phyloP scores from a whole-genome alignment of 306 rosid species.

The cucumber (Cucumis sativus) region DNA sequence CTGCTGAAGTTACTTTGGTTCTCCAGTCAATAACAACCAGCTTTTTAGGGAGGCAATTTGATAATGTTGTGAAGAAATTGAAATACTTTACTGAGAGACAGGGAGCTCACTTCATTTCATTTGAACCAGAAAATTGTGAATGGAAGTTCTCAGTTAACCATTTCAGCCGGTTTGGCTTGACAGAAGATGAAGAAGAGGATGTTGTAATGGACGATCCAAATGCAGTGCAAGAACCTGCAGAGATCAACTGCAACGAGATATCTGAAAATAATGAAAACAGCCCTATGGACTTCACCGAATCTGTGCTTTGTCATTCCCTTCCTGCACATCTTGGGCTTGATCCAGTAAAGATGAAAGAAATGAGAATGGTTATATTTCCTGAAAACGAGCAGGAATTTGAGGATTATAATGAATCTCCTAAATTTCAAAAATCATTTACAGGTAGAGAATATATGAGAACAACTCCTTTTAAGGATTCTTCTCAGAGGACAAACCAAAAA shows the following conservation, averaged over 20 bases:
- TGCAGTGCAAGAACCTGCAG: conserved; percentile 25
- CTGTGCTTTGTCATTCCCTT: conserved; percentile 76
- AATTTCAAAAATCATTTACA: conserved; percentile 24
- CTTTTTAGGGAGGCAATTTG: conserved; percentile 20
- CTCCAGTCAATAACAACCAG: conserved; percentile 24
- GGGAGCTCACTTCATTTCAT: conserved; percentile 67
- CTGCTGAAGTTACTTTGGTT: conserved; percentile 80
- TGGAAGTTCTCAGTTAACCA: conserved; percentile 80
- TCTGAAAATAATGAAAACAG: conserved; percentile 43
- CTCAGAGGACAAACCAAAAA: conserved; percentile 29
- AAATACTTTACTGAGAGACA: conserved; percentile 45
- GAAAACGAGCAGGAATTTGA: conserved; percentile 39
- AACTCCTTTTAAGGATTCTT: conserved; percentile 35
- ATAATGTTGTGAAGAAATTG: conserved; percentile 31
- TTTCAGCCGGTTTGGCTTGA: conserved; percentile 92
- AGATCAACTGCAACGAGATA: conserved; percentile 28
- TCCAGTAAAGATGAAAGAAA: conserved; percentile 80
- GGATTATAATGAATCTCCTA: conserved; percentile 19
- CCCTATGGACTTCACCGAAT: conserved; percentile 23
- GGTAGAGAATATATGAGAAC: conserved; percentile 40
- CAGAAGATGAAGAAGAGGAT: conserved; percentile 78
- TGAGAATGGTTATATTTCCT: conserved; percentile 83
- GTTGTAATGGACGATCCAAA: conserved; percentile 44
- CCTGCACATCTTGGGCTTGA: conserved; percentile 96
- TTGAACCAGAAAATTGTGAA: conserved; percentile 46